phyloP scores from a whole-genome alignment of 805 yeast species.

The Yamadazyma ubonensis region DNA sequence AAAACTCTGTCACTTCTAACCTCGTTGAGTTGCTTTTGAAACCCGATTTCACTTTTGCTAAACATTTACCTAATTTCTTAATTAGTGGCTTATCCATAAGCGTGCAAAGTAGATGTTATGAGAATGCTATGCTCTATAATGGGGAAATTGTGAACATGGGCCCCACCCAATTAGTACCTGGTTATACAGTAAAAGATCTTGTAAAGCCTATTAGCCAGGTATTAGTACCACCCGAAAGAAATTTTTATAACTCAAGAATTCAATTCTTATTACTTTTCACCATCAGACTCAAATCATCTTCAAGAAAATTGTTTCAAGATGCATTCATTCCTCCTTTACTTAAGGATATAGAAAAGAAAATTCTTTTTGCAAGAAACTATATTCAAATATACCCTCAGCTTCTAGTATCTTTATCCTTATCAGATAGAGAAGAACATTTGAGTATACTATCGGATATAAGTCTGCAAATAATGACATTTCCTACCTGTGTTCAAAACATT shows the following conservation, averaged over 20 bases:
- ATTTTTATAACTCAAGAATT: constrained; percentile 44
- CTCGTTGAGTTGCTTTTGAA: constrained; percentile 47
- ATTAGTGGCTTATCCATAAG: constrained; percentile 20
- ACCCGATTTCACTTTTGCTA: constrained; percentile 32
- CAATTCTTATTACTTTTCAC: constrained; percentile 61
- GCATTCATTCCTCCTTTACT: constrained; percentile 57
- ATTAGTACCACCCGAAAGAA: constrained; percentile 14
- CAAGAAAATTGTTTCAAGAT: constrained; percentile 48
- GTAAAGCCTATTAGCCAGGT: constrained; percentile 16
- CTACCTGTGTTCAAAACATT: constrained; percentile 39
- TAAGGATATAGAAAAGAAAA: constrained; percentile 48
- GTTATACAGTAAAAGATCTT: constrained; percentile 15
- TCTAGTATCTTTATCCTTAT: constrained; percentile 45
- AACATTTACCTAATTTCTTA: constrained; percentile 25
- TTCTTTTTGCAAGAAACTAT: constrained; percentile 50
- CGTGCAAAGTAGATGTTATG: constrained; percentile 23
- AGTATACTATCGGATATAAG: constrained; percentile 32
- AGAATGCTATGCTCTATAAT: constrained; percentile 32
- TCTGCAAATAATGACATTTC: constrained; percentile 45
- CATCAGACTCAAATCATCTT: constrained; percentile 52
- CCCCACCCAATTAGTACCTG: constrained; percentile 17
- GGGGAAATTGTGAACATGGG: constrained; percentile 28
- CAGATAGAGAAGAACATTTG: constrained; percentile 52
- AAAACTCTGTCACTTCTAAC: constrained; percentile 18
- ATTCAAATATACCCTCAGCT: constrained; percentile 53